Evolutionary conservation across 305 asterid species (phyloP).

Genomic region (Rubia occidens): DNA sequence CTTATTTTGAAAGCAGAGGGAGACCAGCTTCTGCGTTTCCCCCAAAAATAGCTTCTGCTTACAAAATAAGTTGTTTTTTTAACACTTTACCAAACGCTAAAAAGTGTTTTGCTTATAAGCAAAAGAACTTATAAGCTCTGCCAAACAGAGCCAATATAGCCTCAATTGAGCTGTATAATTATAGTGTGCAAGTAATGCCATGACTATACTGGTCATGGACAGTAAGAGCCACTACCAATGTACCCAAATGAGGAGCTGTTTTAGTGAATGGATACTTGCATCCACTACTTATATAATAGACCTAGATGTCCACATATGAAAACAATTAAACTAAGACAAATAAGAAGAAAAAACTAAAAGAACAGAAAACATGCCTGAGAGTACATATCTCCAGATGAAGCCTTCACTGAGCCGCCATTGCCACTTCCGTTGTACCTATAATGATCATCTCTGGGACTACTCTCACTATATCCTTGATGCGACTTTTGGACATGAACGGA

Average conservation of each 20-base stretch:
- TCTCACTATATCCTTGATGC: constrained; percentile 32
- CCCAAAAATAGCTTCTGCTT: no score
- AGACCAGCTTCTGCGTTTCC: no score
- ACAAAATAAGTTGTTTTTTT: no score
- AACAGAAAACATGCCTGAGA: constrained; percentile 34
- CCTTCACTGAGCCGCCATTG: constrained; percentile 39
- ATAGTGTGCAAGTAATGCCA: background rate
- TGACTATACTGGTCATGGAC: no score
- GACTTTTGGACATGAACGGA: constrained; percentile 50
- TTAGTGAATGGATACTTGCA: background rate
- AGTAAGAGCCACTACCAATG: background rate
- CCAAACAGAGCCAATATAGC: background rate
- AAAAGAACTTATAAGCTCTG: no score
- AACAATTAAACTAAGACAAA: background rate
- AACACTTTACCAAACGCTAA: no score
- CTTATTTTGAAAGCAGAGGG: no score
- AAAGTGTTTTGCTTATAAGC: no score
- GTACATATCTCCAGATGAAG: constrained; percentile 33
- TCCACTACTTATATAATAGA: background rate
- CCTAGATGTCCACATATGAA: background rate
- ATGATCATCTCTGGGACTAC: constrained; percentile 23
- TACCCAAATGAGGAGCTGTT: background rate
- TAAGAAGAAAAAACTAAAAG: background rate
- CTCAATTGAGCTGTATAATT: background rate
- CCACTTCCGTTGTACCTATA: constrained; percentile 34